A percentile compares a stretch with the other conserved stretches of the same genome.
These are phyloP conservation scores for Oryza glumipatula DNA, from an alignment of 176 grass and related monocot genomes.

Conservation along the genomic window DNA sequence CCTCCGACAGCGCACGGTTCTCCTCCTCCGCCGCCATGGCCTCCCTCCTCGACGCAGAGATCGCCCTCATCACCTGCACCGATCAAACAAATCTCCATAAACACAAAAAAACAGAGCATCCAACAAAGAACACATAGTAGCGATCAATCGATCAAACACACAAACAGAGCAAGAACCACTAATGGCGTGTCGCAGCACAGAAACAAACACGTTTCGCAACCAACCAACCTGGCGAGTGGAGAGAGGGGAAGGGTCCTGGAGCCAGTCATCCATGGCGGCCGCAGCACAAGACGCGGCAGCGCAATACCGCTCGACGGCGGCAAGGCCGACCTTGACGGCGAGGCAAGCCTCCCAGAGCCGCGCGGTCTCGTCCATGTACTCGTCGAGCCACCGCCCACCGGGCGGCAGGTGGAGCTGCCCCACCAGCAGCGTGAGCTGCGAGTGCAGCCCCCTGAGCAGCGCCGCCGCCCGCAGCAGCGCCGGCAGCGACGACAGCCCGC, in stretches of 20 bases:
- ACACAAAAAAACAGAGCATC: neutral
- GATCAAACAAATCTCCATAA: constrained; percentile 1
- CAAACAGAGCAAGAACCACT: constrained; percentile 5
- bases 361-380: constrained; percentile 97
- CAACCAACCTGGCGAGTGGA: constrained; percentile 81
- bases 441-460: constrained; percentile 69
- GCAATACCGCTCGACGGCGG: constrained; percentile 81
- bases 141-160: neutral
- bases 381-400: constrained; percentile 91
- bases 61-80: constrained; percentile 63
- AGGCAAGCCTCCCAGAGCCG: constrained; percentile 93
- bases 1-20: constrained; percentile 64
- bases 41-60: constrained; percentile 63
- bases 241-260: constrained; percentile 56
- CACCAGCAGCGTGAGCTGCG: constrained; percentile 74
- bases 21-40: constrained; percentile 78
- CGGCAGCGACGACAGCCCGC: constrained; percentile 59
- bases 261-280: constrained; percentile 69
- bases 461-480: constrained; percentile 58
- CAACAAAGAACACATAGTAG: neutral
- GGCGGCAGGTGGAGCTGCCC: constrained; percentile 87
- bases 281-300: constrained; percentile 49
- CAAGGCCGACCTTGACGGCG: constrained; percentile 77
- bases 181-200: neutral
- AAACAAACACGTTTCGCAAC: neutral